Percentiles rank a stretch among this genome's conserved stretches.
Conservation (phyloP, 441 rosid species). For the Brassica hybrid region DNA sequence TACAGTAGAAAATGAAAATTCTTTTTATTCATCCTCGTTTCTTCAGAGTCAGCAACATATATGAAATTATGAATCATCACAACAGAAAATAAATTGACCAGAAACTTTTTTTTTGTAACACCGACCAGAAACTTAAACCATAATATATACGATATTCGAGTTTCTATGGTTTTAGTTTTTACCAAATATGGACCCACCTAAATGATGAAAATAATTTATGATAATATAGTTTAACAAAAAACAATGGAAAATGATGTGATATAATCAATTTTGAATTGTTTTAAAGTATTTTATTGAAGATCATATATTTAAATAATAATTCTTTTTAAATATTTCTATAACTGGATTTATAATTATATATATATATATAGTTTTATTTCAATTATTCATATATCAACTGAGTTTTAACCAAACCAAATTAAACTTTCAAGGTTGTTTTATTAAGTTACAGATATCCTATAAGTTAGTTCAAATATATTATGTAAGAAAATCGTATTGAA, state of each 20-base stretch:
- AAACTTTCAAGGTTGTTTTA: background rate
- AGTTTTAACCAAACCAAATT: background rate
- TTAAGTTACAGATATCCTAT: background rate
- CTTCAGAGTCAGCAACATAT: background rate
- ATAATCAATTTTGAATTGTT: background rate
- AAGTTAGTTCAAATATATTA: background rate
- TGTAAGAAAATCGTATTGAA: background rate
- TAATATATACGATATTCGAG: background rate
- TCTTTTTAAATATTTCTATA: background rate
- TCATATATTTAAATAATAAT: background rate
- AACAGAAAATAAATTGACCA: too few relatives aligned
- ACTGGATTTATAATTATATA: background rate
- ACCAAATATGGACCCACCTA: background rate
- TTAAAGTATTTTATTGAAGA: background rate
- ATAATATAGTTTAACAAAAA: background rate
- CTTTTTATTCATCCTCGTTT: slow-evolving; percentile 4
- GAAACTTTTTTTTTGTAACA: too few relatives aligned
- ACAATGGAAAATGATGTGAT: background rate
- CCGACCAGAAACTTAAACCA: background rate
- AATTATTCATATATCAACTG: background rate
- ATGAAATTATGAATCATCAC: background rate
- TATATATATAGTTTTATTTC: too few relatives aligned
- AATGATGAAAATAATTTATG: background rate
- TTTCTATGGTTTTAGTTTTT: background rate
- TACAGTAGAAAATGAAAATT: slow-evolving; percentile 13